Evolutionary conservation across 768 basidiomycete species (phyloP).

Genomic region (Pleurotus tuoliensis): DNA sequence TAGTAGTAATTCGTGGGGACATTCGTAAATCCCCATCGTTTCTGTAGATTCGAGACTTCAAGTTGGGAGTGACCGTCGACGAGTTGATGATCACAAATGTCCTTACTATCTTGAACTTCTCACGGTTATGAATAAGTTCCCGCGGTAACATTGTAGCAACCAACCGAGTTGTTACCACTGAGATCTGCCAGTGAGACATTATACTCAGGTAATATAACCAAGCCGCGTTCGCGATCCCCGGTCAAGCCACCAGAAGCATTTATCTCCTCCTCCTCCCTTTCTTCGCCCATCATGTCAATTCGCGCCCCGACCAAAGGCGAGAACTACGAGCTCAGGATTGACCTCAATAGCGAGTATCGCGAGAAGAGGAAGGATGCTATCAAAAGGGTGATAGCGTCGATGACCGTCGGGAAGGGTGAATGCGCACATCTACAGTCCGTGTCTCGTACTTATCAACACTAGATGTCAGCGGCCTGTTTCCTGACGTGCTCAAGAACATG

Average conservation of each 20-base stretch:
- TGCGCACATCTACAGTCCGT: constrained; percentile 11
- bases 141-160: neutral
- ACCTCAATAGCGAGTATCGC: constrained; percentile 95
- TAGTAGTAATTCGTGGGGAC: constrained; percentile 30
- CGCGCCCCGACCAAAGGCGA: constrained; percentile 76
- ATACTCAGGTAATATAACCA: no score
- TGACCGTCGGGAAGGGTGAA: constrained; percentile 97
- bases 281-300: constrained; percentile 37
- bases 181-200: no score
- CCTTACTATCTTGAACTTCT: neutral
- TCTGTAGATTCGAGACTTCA: neutral
- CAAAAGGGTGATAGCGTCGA: constrained; percentile 95
- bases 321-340: constrained; percentile 95
- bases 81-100: neutral
- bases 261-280: neutral
- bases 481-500: constrained; percentile 99
- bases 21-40: neutral
- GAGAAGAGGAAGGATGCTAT: constrained; percentile 98
- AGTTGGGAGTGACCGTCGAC: neutral
- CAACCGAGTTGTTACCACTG: neutral
- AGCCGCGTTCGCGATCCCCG: neutral
- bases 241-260: neutral
- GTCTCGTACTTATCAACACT: constrained; percentile 1
- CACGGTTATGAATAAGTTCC: neutral
- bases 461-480: constrained; percentile 94